Evolutionary conservation across 106 monocot genomes (phyloP), one percentile per base, ranked within the genome.

Genomic region (Acorus gramineus): DNA sequence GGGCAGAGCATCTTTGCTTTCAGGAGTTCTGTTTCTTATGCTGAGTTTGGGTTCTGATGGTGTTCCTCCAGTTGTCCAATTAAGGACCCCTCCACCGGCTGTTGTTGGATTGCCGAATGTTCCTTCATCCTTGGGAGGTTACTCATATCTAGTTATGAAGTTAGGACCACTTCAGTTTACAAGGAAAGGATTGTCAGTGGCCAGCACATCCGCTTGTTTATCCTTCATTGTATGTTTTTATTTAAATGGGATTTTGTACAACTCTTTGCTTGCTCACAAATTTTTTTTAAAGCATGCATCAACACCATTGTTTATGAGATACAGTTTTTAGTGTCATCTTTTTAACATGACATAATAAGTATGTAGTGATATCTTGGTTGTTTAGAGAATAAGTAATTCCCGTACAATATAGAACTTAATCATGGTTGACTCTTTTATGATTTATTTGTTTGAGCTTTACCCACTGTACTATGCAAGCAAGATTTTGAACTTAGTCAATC

Each of bases 111-210:
- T 98, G 56, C 74, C 91, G 12, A 66, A 65, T 64, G 47, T 98
- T 73, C 92, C 92, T 69, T 70, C 81, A 64, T 91, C 98, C 6
- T 61, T 92, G 62, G 56, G 55, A 75, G 85, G 85, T 52, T 98
- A 98, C 80, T 98, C 91, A 70, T 98, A 98, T 79, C 69, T 78
- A 48, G 73, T 98, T 57, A 70, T 85, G 77, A 98, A 92, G 81
- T 64, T 98, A 58, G 98, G 98, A 13, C 98, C 98, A 4, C 66
- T 98, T 50, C 80, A 89, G 49, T 77, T 98, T 65, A 92, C 98
- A 73, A 88, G 98, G 77, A 98, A 98, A 84, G 98, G 92, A 64
- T 76, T 98, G 51, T 74, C 85, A 49, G 66, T 92, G 56, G 98
- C 98, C 47, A 89, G 76, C 69, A 89, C 85, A 45, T 88, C 98